Base-by-base conservation (phyloP, 106 monocot genomes). In the Amphibolis antarctica region DNA sequence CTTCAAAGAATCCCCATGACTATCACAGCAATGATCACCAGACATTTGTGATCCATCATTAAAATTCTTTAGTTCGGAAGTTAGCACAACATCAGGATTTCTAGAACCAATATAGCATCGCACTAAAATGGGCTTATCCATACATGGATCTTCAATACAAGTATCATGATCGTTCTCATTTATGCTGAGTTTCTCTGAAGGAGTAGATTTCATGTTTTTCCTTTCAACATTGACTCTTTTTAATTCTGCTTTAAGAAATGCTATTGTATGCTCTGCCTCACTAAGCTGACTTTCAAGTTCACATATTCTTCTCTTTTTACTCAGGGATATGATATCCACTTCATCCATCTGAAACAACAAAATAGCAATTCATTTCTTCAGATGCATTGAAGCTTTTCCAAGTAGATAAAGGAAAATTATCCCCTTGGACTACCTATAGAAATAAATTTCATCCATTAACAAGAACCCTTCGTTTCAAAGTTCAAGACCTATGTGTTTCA, bases 211-310 rank as follows among this genome's bases (percentile, higher is more conserved):
- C 57, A 55, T 50, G 42, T 30, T 54, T 30, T 74, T 66, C 23
- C 69, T 19, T 56, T 70, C 59, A 49, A 60, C 42, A 65, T 71
- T 67, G 44, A 28, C 59, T 42, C 26, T 75, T 54, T 67, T 58
- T 43, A 82, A 42, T 11, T 82, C 82, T 23, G 26, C 18, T 46
- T 45, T 63, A 59, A 82, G 74, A 42, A 26, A 46, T 53, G n/a
- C 15, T 25, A 82, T 68, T 28, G 67, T 71, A 31, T 75, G 28
- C 20, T 82, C 50, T 53, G 82, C 70, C 63, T 71, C 66, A 47
- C 23, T 12, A 19, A 82, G 74, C 57, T 75, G 77, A 50, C 26
- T 27, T 67, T 82, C 67, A 47, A 82, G 78, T 15, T 78, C 71
- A 31, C 75, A 66, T 47, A 82, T 82, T 63, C 46, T 82, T 15